phyloP scores from a whole-genome alignment of 169 alveolate genomes.

The Cryptosporidium xiaoi region DNA sequence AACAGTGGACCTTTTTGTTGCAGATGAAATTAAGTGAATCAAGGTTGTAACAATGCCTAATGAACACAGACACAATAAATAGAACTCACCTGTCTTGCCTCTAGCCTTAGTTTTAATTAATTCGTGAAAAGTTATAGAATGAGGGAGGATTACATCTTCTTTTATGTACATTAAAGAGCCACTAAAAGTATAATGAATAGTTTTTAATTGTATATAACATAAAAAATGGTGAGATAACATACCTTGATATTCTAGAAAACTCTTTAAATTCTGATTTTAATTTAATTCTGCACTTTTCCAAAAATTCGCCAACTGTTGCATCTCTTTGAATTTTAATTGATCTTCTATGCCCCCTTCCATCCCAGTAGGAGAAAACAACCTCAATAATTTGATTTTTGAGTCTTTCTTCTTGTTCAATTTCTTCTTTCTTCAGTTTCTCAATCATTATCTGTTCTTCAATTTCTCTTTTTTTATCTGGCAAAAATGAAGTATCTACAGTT shows the following conservation, averaged over 20 bases:
- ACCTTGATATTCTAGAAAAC: constrained; percentile 63
- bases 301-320: constrained; percentile 76
- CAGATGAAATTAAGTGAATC: not conserved
- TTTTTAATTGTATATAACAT: not conserved
- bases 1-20: constrained; percentile 75
- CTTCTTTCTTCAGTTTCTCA: constrained; percentile 20
- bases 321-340: constrained; percentile 65
- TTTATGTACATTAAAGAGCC: constrained; percentile 80
- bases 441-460: constrained; percentile 2
- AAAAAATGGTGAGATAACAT: constrained; percentile 5
- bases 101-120: constrained; percentile 79
- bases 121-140: constrained; percentile 78
- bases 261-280: constrained; percentile 76
- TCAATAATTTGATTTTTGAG: constrained; percentile 72
- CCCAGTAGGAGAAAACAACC: constrained; percentile 81
- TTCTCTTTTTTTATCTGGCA: constrained; percentile 53
- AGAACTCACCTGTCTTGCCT: constrained; percentile 79
- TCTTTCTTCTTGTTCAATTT: constrained; percentile 47
- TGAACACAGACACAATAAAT: not conserved
- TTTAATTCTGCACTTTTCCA: constrained; percentile 74
- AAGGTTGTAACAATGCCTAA: not conserved
- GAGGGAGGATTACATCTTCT: constrained; percentile 83
- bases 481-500: constrained; percentile 48
- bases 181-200: not conserved
- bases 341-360: constrained; percentile 81